Evolutionary conservation across 139 green algal genomes (phyloP), one percentile per base, ranked within the genome.

Genomic region (Cymbomonas tetramitiformis): DNA sequence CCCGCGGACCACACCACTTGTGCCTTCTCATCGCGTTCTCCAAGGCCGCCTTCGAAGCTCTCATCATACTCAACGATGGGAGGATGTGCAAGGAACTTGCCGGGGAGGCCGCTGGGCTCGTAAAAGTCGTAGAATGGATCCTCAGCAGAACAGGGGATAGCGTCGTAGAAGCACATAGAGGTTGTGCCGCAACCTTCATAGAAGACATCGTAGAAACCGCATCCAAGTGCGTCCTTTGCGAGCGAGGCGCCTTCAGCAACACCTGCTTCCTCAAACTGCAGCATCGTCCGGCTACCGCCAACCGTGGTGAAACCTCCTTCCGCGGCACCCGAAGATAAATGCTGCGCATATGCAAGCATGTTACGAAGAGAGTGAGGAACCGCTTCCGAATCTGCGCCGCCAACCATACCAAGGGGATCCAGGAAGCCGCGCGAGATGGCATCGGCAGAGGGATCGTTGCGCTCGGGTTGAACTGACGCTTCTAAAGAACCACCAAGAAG

Each of bases 161-260:
- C 18, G 21, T 25, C 26, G 57, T 65, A 65, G 28, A 65, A 65
- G 57, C 57, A 65, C 15, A 46, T 24, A 31, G 30, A 23, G n/a
- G 44, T 24, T 19, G 52, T 34, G 50, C 26, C 52, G 57, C 57
- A 65, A 21, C 57, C 57, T 46, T 65, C 57, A 28, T 65, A 65
- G 57, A 65, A 65, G 26, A 65, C 44, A 46, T 65, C 57, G 38
- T 65, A 65, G 44, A 65, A 65, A 10, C 57, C 57, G 57, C 57
- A 65, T n/a, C 57, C 57, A 21, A 58, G 24, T 8, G 38, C 57
- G 18, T 33, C 57, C 7, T 21, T 51, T n/a, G n/a, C n/a, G n/a
- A n/a, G n/a, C n/a, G n/a, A n/a, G n/a, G n/a, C n/a, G 38, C 49
- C 29, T 57, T 46, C 29, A 57, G 40, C 29, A 57, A 10, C 29